These are phyloP conservation scores for Trichoderma koningiopsis DNA, from an alignment of 2,329 filamentous ascomycete species.

Conservation along the genomic window DNA sequence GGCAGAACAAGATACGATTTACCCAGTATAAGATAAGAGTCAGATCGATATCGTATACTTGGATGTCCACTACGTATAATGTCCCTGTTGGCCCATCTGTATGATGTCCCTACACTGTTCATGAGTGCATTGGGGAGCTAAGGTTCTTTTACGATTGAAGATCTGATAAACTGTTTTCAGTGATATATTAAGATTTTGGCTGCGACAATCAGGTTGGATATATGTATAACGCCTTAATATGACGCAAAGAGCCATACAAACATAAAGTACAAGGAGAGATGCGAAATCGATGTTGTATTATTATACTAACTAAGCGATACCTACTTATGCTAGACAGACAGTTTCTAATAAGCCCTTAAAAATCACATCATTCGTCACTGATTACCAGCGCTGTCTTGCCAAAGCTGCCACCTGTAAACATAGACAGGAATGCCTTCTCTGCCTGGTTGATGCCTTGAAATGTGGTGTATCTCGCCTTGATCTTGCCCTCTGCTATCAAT, in stretches of 20 bases:
- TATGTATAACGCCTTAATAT: neutral
- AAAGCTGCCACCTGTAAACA: neutral
- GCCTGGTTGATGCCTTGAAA: neutral
- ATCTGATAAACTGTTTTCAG: neutral
- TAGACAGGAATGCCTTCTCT: neutral
- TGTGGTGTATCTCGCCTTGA: neutral
- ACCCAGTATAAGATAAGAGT: no score
- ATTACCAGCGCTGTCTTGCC: neutral
- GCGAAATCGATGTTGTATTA: neutral
- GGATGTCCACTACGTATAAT: neutral
- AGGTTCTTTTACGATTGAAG: neutral
- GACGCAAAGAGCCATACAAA: neutral
- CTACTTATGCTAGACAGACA: no score
- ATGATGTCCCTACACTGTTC: neutral
- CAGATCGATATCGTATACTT: no score
- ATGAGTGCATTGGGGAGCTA: neutral
- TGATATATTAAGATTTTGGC: neutral
- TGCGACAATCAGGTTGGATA: neutral
- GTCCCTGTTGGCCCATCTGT: neutral
- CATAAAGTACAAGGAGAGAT: neutral
- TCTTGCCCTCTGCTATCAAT: neutral
- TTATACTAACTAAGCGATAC: neutral
- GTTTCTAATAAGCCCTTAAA: neutral
- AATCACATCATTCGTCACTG: neutral
- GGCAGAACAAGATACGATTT: neutral